Percentiles rank a stretch among this genome's conserved stretches.
Conservation (phyloP, 75 land plant genomes). For the Selaginella moellendorffii region DNA sequence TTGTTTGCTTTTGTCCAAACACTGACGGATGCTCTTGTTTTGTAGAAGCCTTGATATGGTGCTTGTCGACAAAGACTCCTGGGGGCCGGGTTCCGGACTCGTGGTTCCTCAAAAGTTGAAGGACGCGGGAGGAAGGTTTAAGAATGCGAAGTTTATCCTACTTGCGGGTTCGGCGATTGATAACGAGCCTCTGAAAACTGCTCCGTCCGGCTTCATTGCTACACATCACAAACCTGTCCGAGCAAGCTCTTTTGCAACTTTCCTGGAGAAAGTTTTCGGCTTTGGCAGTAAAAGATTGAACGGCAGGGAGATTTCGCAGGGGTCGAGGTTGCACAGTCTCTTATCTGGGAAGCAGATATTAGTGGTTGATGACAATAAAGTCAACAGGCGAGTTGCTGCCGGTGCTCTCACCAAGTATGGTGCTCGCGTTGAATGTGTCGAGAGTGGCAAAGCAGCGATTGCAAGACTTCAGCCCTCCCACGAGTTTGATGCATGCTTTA, state of each 20-base stretch:
- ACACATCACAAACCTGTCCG: slow-evolving; percentile 34
- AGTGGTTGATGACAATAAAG: slow-evolving; percentile 81
- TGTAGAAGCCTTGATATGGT: slow-evolving; percentile 37
- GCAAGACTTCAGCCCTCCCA: slow-evolving; percentile 70
- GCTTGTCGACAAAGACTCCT: slow-evolving; percentile 63
- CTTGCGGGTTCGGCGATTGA: slow-evolving; percentile 35
- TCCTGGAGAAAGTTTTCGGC: slow-evolving; percentile 49
- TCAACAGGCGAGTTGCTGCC: slow-evolving; percentile 75
- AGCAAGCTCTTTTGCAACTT: slow-evolving; percentile 49
- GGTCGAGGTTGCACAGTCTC: slow-evolving; percentile 30
- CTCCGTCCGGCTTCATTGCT: slow-evolving; percentile 24
- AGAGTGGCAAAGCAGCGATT: slow-evolving; percentile 75
- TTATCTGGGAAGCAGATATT: slow-evolving; percentile 55
- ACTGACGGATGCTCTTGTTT: no score
- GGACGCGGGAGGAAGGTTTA: not conserved
- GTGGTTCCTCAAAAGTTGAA: slow-evolving; percentile 18
- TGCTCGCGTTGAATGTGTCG: slow-evolving; percentile 56
- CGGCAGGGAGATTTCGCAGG: slow-evolving; percentile 27
- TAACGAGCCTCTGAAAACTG: slow-evolving; percentile 25
- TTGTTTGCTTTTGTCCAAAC: no score
- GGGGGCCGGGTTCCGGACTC: slow-evolving; percentile 36
- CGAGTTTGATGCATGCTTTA: slow-evolving; percentile 89
- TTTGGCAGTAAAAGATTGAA: slow-evolving; percentile 23
- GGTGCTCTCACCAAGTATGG: slow-evolving; percentile 95
- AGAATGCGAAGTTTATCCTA: slow-evolving; percentile 42